Evolutionary conservation across 208 protist genomes (phyloP), one percentile per base, ranked within the genome.

Genomic region (Acanthamoeba castellanii): DNA sequence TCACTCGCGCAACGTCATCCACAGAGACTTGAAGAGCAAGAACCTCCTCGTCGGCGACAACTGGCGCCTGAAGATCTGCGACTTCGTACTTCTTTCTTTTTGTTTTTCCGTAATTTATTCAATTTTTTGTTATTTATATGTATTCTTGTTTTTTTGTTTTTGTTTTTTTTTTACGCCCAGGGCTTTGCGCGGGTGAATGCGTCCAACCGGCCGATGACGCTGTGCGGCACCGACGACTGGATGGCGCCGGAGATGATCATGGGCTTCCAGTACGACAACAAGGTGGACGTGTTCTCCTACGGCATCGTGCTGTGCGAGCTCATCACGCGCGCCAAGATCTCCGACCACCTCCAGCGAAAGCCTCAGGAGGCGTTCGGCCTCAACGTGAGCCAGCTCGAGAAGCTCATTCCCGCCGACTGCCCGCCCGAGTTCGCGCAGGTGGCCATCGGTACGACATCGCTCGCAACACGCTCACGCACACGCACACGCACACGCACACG

Each of bases 181-280:
- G 59, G 84, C 11, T 91, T 91, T 70, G 84, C 84, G 14, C 84
- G 84, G 3, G 55, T 81, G 68, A 84, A 92, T 37, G 89, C 57
- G 59, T 68, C 20, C 50, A 85, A 85, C 34, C 66, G 92, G 25
- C 72, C 57, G 30, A 94, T 94, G 92, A 94, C 92, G 30, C 57
- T 94, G 8, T 94, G 92, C 74, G 92, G 92, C 42, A 94, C 92
- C n/a, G 92, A 94, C 92, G 92, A 94, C 16, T 94, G 72, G 70
- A 94, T 94, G 92, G 92, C 92, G 32, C 92, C 92, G 6, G 92
- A 94, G 92, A 68, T 94, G 50, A 88, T 88, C 72, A 70, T 88
- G 57, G 78, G 92, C 72, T 52, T 59, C 42, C 70, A 85, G 57
- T 94, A 94, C 52, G 61, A 47, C 47, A 88, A 87, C 57, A 87